Conservation (phyloP, 2,329 filamentous ascomycete species). For the Hypoxylon sp. region DNA sequence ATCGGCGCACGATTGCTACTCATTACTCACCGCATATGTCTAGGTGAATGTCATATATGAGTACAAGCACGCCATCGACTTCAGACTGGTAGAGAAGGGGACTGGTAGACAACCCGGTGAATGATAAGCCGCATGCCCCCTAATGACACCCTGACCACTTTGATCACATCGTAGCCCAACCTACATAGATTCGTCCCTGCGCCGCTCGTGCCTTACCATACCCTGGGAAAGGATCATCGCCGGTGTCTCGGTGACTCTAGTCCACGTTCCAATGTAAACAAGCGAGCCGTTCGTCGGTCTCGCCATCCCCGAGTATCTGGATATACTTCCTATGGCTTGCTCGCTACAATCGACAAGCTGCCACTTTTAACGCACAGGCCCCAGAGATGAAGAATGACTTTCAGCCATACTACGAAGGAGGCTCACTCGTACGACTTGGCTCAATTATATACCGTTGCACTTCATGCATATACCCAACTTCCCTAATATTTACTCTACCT, state of each 20-base stretch:
- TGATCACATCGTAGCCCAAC: neutral
- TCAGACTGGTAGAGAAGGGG: neutral
- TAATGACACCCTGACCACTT: constrained; percentile 14
- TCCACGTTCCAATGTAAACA: neutral
- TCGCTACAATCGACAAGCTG: neutral
- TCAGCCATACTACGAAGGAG: constrained; percentile 12
- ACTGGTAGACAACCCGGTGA: neutral
- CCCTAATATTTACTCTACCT: constrained; percentile 16
- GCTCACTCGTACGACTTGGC: constrained; percentile 12
- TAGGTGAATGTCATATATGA: neutral
- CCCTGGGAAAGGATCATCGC: constrained; percentile 10
- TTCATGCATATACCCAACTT: no score
- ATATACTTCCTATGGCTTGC: neutral
- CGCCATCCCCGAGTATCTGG: constrained; percentile 8
- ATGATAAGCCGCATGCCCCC: constrained; percentile 16
- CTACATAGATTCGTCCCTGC: neutral
- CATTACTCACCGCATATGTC: neutral
- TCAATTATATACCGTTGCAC: constrained; percentile 3
- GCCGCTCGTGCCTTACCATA: neutral
- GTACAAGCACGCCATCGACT: neutral
- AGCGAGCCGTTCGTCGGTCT: constrained; percentile 5
- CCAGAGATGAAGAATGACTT: constrained; percentile 8
- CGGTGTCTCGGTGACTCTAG: constrained; percentile 4
- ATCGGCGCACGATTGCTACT: neutral
- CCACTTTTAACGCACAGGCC: neutral